Conservation (phyloP, 371 early-diverging fungal species). For the Mucor irregularis region DNA sequence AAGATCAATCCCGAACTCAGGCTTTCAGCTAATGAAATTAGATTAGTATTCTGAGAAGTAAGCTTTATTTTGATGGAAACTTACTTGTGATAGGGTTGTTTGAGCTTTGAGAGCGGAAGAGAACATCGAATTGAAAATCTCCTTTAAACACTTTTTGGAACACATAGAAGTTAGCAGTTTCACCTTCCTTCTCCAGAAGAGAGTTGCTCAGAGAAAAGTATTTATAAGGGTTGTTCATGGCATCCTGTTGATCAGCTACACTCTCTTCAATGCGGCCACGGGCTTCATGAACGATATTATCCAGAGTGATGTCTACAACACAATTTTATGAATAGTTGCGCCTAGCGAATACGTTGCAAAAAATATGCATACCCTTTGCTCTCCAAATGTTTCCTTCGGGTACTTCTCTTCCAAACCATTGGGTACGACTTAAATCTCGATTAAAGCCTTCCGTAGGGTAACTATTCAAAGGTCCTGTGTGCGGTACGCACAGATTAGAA, state of each 20-base stretch:
- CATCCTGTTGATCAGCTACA: slow-evolving; percentile 21
- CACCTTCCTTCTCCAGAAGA: slow-evolving; percentile 34
- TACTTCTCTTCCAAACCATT: slow-evolving; percentile 46
- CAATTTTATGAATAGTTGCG: no score
- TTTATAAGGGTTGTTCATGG: slow-evolving; percentile 24
- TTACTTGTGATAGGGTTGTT: slow-evolving; percentile 30
- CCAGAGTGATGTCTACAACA: slow-evolving; percentile 25
- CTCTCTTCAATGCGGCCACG: slow-evolving; percentile 10
- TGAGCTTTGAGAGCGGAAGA: slow-evolving; percentile 52
- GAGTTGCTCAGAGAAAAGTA: slow-evolving; percentile 41
- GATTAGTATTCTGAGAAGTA: no score
- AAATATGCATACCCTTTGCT: slow-evolving; percentile 54
- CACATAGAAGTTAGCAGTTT: slow-evolving; percentile 51
- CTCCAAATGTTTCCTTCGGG: slow-evolving; percentile 48
- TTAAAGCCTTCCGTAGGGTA: slow-evolving; percentile 21
- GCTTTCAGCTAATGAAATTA: slow-evolving; percentile 32
- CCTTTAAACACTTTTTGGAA: slow-evolving; percentile 62
- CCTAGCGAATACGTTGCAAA: no score
- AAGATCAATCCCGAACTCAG: slow-evolving; percentile 21
- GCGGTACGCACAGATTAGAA: no score
- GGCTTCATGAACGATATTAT: slow-evolving; percentile 26
- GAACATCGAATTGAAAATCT: slow-evolving; percentile 67
- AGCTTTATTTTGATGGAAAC: neutral
- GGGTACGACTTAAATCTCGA: slow-evolving; percentile 43
- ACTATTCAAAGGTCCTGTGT: slow-evolving; percentile 32